Evolutionary conservation across 2,329 filamentous ascomycete species (phyloP).

Genomic region (Arthroderma uncinatum): DNA sequence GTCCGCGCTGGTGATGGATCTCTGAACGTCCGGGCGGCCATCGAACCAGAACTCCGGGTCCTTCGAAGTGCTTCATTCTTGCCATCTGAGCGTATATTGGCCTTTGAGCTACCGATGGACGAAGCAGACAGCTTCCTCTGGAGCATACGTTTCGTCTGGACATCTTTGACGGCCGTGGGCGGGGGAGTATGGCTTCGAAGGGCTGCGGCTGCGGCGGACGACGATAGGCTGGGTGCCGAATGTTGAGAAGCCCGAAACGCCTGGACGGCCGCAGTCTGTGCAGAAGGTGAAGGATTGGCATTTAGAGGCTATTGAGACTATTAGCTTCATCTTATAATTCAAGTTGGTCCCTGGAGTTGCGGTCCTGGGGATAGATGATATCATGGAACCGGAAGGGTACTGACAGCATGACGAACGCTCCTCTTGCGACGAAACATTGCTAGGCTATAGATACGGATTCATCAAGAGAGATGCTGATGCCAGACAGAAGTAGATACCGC

Average conservation of each 20-base stretch:
- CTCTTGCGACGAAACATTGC: conserved; percentile 34
- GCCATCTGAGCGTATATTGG: conserved; percentile 31
- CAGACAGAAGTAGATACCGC: not conserved
- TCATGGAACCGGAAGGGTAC: conserved; percentile 13
- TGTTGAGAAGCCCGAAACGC: conserved; percentile 62
- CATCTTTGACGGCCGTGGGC: conserved; percentile 66
- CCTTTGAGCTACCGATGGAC: conserved; percentile 46
- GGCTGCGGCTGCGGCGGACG: conserved; percentile 79
- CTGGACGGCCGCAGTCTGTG: conserved; percentile 67
- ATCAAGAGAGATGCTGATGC: not conserved
- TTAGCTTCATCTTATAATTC: not conserved
- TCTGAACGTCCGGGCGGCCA: conserved; percentile 81
- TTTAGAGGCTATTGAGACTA: conserved; percentile 47
- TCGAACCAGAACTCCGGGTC: conserved; percentile 62
- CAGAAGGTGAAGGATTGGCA: conserved; percentile 56
- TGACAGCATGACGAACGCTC: conserved; percentile 35
- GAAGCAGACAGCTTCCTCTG: conserved; percentile 62
- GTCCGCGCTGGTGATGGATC: conserved; percentile 52
- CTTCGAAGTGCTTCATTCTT: conserved; percentile 45
- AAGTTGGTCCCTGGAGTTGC: conserved; percentile 1
- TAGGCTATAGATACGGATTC: not conserved
- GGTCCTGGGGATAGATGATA: not conserved
- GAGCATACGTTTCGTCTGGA: conserved; percentile 76
- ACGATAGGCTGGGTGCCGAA: conserved; percentile 51
- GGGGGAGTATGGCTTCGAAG: conserved; percentile 66